phyloP scores from a whole-genome alignment of 140 eudicot genomes.

The Cichorium intybus region DNA sequence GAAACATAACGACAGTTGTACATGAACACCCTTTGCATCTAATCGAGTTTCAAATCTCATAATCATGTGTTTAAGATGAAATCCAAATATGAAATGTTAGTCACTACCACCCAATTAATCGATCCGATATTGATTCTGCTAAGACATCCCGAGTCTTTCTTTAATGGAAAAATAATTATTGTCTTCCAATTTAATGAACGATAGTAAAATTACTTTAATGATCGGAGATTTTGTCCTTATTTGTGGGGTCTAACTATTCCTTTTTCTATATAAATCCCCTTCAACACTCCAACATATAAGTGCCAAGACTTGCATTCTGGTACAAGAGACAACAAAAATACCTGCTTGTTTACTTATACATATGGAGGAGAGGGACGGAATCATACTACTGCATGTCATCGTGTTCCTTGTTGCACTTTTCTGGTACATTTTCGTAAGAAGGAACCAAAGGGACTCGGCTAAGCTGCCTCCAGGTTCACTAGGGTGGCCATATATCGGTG shows the following conservation, averaged over 20 bases:
- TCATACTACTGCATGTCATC: slow-evolving; percentile 33
- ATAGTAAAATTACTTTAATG: not conserved
- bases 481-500: slow-evolving; percentile 89
- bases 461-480: slow-evolving; percentile 89
- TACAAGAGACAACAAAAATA: slow-evolving; percentile 19
- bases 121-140: not conserved
- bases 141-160: slow-evolving; percentile 23
- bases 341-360: not conserved
- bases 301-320: slow-evolving; percentile 22
- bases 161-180: slow-evolving; percentile 1
- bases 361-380: slow-evolving; percentile 32
- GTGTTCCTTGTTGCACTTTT: slow-evolving; percentile 40
- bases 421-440: slow-evolving; percentile 26
- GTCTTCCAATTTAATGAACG: not conserved
- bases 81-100: not conserved
- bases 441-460: slow-evolving; percentile 17
- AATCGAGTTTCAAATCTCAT: not conserved
- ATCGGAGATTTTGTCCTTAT: slow-evolving; percentile 13
- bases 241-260: not conserved
- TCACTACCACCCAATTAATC: not conserved
- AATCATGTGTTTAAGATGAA: too few relatives aligned
- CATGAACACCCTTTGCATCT: not conserved
- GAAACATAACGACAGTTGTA: slow-evolving; percentile 1
- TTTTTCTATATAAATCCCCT: slow-evolving; percentile 38
- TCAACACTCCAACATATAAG: slow-evolving; percentile 22